phyloP scores from a whole-genome alignment of 31 red algal species.

The Odonthalia washingtoniensis region DNA sequence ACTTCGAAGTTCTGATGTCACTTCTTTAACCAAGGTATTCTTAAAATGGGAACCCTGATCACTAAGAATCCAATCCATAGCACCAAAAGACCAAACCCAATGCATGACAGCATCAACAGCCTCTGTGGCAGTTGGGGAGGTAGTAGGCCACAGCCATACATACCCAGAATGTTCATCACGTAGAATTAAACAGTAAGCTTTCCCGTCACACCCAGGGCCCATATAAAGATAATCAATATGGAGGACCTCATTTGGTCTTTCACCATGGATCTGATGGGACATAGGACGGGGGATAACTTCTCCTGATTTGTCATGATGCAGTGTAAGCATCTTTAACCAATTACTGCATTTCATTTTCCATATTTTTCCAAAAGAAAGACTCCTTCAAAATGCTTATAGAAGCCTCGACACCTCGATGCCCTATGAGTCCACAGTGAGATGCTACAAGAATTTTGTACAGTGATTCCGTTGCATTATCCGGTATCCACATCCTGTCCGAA shows the following conservation, averaged over 20 bases:
- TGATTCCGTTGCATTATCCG: too few species aligned
- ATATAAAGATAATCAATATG: constrained; percentile 48
- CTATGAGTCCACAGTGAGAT: too few species aligned
- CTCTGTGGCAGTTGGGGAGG: not conserved
- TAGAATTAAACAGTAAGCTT: constrained; percentile 40
- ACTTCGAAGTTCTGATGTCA: not conserved
- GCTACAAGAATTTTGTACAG: too few species aligned
- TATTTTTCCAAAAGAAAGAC: not conserved
- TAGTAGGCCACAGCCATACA: constrained; percentile 19
- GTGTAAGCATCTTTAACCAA: too few species aligned
- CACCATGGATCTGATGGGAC: constrained; percentile 11
- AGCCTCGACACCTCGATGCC: constrained; percentile 16
- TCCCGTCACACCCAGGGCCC: not conserved
- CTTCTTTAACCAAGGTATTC: constrained; percentile 8
- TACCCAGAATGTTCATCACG: constrained; percentile 47
- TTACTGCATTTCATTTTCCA: not conserved
- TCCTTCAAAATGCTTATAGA: not conserved
- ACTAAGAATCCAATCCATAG: constrained; percentile 39
- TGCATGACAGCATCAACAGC: constrained; percentile 1
- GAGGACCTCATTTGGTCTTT: constrained; percentile 24
- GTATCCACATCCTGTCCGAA: too few species aligned
- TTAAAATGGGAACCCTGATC: constrained; percentile 60
- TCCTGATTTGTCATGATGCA: too few species aligned
- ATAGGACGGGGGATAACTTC: constrained; percentile 15
- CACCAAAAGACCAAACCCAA: constrained; percentile 39